Evolutionary conservation across 2,329 filamentous ascomycete genomes (phyloP).

Genomic region (Neospermospora avenae): DNA sequence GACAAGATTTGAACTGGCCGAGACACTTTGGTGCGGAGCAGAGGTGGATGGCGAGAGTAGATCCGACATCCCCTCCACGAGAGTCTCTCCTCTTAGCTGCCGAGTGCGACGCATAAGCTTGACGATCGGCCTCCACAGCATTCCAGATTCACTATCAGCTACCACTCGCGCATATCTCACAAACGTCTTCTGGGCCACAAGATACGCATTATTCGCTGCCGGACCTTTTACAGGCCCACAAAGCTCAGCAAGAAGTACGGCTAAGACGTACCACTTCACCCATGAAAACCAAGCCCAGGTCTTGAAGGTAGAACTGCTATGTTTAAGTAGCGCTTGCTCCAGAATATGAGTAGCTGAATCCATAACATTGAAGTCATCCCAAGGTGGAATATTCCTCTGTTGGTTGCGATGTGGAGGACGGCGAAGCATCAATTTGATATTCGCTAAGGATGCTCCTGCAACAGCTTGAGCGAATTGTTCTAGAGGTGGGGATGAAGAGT

Average conservation of each 20-base stretch:
- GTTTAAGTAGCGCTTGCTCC: conserved; percentile 1
- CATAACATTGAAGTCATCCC: conserved; percentile 12
- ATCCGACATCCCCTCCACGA: not conserved
- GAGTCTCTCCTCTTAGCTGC: not conserved
- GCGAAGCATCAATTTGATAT: conserved; percentile 9
- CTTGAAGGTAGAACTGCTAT: not conserved
- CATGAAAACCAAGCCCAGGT: conserved; percentile 12
- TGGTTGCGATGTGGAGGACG: conserved; percentile 6
- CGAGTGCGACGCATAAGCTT: conserved; percentile 14
- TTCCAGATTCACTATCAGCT: conserved; percentile 11
- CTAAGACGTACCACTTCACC: conserved; percentile 14
- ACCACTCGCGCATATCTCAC: conserved; percentile 5
- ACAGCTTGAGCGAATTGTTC: conserved; percentile 8
- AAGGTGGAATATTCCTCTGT: conserved; percentile 2
- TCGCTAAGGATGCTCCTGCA: conserved; percentile 3
- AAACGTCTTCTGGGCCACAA: conserved; percentile 8
- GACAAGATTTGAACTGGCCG: not conserved
- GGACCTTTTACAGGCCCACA: not conserved
- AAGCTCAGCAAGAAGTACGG: conserved; percentile 12
- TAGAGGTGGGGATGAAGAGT: conserved; percentile 1
- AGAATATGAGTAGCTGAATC: conserved; percentile 7
- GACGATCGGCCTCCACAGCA: conserved; percentile 14
- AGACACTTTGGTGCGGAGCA: not conserved
- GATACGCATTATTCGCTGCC: not conserved
- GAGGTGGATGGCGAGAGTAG: not conserved